Conservation (phyloP, 2,329 filamentous ascomycete genomes). For the Monilinia fructicola region DNA sequence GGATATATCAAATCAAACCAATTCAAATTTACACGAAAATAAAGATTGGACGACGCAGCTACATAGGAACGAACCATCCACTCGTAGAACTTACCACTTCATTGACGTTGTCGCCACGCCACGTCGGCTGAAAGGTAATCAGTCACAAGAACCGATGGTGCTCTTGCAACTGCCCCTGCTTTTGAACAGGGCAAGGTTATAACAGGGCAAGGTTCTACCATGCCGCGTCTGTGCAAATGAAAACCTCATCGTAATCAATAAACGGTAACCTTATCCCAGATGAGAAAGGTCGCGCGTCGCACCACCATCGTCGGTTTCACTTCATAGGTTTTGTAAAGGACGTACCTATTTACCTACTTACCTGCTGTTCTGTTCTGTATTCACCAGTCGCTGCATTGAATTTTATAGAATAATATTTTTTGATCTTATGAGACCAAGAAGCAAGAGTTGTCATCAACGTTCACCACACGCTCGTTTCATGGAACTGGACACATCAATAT, state of each 20-base stretch:
- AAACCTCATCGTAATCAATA: slow-evolving; percentile 1
- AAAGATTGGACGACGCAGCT: too few species aligned
- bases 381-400: background rate
- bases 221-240: slow-evolving; percentile 10
- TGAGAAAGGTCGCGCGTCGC: slow-evolving; percentile 20
- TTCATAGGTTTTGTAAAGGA: background rate
- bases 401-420: background rate
- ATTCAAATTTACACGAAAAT: too few species aligned
- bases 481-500: background rate
- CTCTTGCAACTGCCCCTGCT: background rate
- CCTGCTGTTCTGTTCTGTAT: too few species aligned
- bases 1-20: too few species aligned
- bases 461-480: background rate
- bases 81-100: too few species aligned
- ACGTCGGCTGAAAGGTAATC: too few species aligned
- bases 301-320: slow-evolving; percentile 10
- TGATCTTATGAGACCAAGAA: background rate
- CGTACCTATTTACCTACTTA: background rate
- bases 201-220: background rate
- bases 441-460: background rate
- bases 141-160: background rate
- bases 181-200: background rate
- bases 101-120: too few species aligned
- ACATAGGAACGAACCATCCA: too few species aligned
- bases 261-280: background rate